phyloP scores from a whole-genome alignment of 2,329 filamentous ascomycete genomes.

The Dendryphion nanum region DNA sequence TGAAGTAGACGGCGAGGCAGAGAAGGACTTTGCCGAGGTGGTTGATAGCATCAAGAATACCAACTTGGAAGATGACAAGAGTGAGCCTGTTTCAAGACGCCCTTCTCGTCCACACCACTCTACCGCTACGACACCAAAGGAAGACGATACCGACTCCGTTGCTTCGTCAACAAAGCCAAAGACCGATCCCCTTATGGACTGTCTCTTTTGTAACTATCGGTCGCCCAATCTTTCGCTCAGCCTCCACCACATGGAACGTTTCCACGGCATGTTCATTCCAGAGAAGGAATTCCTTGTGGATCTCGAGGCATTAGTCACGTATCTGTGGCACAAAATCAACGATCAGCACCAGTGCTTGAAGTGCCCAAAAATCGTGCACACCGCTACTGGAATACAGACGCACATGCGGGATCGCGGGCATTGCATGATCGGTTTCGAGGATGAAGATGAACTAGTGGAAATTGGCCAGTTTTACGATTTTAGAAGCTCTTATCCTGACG shows the following conservation, averaged over 20 bases:
- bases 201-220: constrained; percentile 89
- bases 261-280: constrained; percentile 94
- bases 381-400: constrained; percentile 78
- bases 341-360: constrained; percentile 81
- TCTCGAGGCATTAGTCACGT: constrained; percentile 74
- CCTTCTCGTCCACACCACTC: constrained; percentile 44
- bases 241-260: constrained; percentile 83
- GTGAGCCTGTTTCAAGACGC: constrained; percentile 44
- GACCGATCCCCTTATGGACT: constrained; percentile 51
- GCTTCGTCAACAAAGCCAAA: constrained; percentile 27
- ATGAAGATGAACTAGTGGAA: constrained; percentile 85
- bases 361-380: constrained; percentile 80
- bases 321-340: constrained; percentile 77
- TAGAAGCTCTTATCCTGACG: constrained; percentile 89
- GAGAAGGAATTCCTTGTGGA: constrained; percentile 83
- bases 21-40: constrained; percentile 74
- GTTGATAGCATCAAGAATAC: constrained; percentile 74
- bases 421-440: constrained; percentile 92
- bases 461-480: constrained; percentile 98
- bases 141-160: constrained; percentile 38
- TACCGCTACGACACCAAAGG: constrained; percentile 38
- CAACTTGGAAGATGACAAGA: constrained; percentile 47
- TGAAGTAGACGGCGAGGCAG: constrained; percentile 64
- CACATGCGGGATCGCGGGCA: constrained; percentile 98
- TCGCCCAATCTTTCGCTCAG: constrained; percentile 76